phyloP scores from a whole-genome alignment of 2,329 filamentous ascomycete species.

The Aspergillus pseudonomiae region DNA sequence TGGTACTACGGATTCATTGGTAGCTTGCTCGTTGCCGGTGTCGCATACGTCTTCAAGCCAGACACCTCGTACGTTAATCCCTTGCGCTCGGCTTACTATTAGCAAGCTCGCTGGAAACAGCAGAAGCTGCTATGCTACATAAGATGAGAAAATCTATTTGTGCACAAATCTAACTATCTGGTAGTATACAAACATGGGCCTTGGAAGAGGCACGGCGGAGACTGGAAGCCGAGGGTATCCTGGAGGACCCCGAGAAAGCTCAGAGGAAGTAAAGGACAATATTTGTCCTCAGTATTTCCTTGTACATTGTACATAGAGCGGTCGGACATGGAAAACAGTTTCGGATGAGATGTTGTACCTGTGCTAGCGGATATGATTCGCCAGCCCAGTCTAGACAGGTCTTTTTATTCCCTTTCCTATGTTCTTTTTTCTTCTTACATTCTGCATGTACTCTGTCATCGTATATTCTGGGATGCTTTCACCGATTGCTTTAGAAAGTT shows the following conservation, averaged over 20 bases:
- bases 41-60: conserved; percentile 94
- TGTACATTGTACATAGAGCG: conserved; percentile 49
- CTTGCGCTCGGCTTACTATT: conserved; percentile 6
- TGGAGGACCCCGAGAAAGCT: conserved; percentile 71
- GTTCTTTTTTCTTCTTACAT: conserved; percentile 20
- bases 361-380: conserved; percentile 34
- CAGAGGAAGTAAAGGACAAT: conserved; percentile 54
- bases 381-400: conserved; percentile 38
- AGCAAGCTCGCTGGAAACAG: neutral
- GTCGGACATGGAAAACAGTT: conserved; percentile 33
- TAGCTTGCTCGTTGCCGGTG: conserved; percentile 69
- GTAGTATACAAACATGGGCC: conserved; percentile 98
- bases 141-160: neutral
- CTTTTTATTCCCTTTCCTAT: conserved; percentile 31
- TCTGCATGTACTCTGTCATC: conserved; percentile 26
- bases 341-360: conserved; percentile 35
- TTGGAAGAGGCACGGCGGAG: conserved; percentile 93
- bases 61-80: conserved; percentile 85
- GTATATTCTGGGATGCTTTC: conserved; percentile 24
- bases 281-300: conserved; percentile 25
- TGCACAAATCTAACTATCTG: conserved; percentile 23
- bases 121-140: neutral
- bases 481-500: conserved; percentile 15
- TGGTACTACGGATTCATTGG: conserved; percentile 86
- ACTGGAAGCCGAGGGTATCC: conserved; percentile 92